phyloP scores from a whole-genome alignment of 208 protist genomes.

The Endotrypanum monterogeii region DNA sequence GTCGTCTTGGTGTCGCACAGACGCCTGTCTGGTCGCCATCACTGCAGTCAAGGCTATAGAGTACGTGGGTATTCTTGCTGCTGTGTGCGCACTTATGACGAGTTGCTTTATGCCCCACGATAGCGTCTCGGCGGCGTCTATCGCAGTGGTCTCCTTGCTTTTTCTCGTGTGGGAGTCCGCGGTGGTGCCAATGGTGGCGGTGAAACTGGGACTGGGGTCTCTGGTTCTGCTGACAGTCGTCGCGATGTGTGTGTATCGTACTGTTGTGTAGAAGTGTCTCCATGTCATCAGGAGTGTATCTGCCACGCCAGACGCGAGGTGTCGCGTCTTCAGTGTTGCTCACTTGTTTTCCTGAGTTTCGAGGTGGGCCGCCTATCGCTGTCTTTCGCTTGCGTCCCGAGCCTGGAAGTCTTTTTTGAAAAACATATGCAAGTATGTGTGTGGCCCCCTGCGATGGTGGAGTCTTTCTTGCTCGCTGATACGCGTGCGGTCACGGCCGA shows the following conservation, averaged over 20 bases:
- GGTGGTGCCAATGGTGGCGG: conserved; percentile 23
- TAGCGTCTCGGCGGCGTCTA: conserved; percentile 29
- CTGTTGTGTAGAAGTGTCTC: conserved; percentile 6
- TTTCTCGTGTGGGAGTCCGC: conserved; percentile 44
- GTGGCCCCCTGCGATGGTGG: background rate
- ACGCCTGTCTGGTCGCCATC: background rate
- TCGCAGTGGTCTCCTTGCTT: conserved; percentile 46
- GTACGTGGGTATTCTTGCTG: conserved; percentile 42
- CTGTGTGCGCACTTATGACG: conserved; percentile 44
- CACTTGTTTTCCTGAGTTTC: background rate
- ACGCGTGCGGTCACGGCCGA: background rate
- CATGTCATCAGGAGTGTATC: too few relatives aligned
- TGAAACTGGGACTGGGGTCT: conserved; percentile 53
- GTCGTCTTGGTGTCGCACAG: conserved; percentile 10
- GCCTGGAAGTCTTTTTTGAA: background rate
- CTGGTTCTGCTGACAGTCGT: conserved; percentile 36
- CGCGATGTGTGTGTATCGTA: conserved; percentile 30
- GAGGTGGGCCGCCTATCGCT: background rate
- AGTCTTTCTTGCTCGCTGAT: background rate
- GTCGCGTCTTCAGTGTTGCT: background rate
- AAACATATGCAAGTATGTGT: background rate
- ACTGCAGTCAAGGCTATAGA: conserved; percentile 16
- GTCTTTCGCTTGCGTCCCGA: background rate
- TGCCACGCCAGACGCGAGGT: background rate
- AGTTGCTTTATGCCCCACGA: conserved; percentile 65